phyloP scores from a whole-genome alignment of 2,329 filamentous ascomycete species.

The Byssothecium circinans region DNA sequence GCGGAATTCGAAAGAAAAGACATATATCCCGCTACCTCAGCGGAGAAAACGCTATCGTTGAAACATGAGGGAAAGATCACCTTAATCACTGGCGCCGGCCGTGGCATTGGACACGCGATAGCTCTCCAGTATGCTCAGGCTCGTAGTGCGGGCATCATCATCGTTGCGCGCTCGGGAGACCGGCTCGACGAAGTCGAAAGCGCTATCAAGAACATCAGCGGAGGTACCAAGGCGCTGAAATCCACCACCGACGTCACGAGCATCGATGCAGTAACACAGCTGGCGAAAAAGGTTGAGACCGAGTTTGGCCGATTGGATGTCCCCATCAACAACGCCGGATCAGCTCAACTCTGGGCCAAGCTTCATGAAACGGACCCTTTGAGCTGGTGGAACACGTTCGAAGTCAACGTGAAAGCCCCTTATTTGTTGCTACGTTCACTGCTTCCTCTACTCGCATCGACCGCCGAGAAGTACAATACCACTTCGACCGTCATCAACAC shows the following conservation, averaged over 20 bases:
- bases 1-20: conserved; percentile 44
- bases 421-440: conserved; percentile 53
- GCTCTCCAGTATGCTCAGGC: conserved; percentile 60
- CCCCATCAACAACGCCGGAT: conserved; percentile 54
- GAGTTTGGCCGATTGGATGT: conserved; percentile 44
- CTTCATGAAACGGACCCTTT: conserved; percentile 41
- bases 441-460: conserved; percentile 46
- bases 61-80: conserved; percentile 43
- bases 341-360: conserved; percentile 30
- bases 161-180: conserved; percentile 54
- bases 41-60: conserved; percentile 42
- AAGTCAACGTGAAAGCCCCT: conserved; percentile 54
- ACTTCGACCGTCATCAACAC: conserved; percentile 49
- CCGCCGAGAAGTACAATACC: conserved; percentile 38
- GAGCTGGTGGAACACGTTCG: conserved; percentile 49
- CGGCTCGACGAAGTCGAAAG: conserved; percentile 41
- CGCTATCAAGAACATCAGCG: conserved; percentile 43
- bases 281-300: conserved; percentile 36
- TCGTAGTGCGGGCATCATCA: conserved; percentile 54
- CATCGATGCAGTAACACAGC: conserved; percentile 39
- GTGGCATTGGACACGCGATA: conserved; percentile 57
- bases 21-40: conserved; percentile 58
- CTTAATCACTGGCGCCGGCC: conserved; percentile 60
- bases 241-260: conserved; percentile 50
- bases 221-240: conserved; percentile 47